A percentile compares a stretch with the other conserved stretches of the same genome.
These are phyloP conservation scores for Kandelia obovata DNA, from an alignment of 345 rosid genomes.

Conservation along the genomic window DNA sequence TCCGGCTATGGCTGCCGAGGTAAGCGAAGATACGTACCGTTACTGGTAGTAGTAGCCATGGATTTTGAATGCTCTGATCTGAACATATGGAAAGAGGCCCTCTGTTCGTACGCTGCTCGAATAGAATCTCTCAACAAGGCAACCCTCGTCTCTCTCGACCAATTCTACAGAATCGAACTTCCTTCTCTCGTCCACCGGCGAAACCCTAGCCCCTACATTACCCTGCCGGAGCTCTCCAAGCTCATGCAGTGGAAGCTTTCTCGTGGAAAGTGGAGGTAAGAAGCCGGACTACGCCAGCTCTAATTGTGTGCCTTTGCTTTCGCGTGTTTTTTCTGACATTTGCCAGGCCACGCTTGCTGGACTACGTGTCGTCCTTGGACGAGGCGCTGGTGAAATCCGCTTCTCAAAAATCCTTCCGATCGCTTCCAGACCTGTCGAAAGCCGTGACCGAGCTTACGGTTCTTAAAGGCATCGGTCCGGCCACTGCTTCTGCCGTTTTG, in stretches of 20 bases:
- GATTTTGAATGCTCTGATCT: conserved; percentile 51
- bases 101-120: conserved; percentile 51
- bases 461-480: conserved; percentile 88
- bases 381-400: conserved; percentile 61
- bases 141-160: conserved; percentile 62
- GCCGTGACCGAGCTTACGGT: conserved; percentile 71
- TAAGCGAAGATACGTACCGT: too few species aligned
- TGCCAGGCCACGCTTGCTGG: conserved; percentile 72
- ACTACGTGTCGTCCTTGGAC: conserved; percentile 64
- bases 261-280: conserved; percentile 88
- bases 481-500: conserved; percentile 83
- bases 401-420: conserved; percentile 65
- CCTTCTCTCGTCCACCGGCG: conserved; percentile 59
- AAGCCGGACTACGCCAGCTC: not conserved
- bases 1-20: too few species aligned
- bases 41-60: conserved; percentile 23
- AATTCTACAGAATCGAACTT: conserved; percentile 60
- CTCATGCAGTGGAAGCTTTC: conserved; percentile 94
- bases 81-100: conserved; percentile 51
- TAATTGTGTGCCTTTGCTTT: not conserved
- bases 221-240: conserved; percentile 70
- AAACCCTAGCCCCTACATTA: conserved; percentile 75
- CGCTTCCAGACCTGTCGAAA: conserved; percentile 69
- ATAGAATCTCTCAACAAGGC: conserved; percentile 64
- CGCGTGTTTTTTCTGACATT: not conserved